Evolutionary conservation across 163 green algal genomes (phyloP).

Genomic region (Coccomyxa subellipsoidea): DNA sequence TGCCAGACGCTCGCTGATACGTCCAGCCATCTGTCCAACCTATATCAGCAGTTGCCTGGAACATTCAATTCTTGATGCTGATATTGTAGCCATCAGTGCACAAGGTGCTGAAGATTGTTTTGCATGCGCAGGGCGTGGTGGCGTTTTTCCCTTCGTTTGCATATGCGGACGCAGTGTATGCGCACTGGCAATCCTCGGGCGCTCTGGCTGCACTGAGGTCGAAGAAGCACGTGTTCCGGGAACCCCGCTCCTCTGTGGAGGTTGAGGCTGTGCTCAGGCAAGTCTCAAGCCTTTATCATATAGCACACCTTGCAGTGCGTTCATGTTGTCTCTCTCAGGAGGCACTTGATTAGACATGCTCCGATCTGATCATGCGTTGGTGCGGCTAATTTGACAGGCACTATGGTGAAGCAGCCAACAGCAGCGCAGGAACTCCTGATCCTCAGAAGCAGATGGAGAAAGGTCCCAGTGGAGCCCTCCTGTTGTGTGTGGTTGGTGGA

Average conservation of each 20-base stretch:
- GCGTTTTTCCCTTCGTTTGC: conserved; percentile 90
- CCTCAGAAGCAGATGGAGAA: neutral
- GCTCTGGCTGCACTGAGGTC: conserved; percentile 33
- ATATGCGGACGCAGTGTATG: conserved; percentile 64
- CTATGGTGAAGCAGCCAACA: neutral
- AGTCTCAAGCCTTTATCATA: neutral
- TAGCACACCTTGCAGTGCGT: too few species aligned
- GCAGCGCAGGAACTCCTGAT: neutral
- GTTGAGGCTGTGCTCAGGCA: conserved; percentile 73
- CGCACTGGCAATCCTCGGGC: conserved; percentile 42
- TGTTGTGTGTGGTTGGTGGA: conserved; percentile 89
- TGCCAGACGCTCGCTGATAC: too few species aligned
- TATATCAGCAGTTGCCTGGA: too few species aligned
- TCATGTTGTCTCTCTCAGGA: too few species aligned
- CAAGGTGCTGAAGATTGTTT: neutral
- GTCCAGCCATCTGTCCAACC: too few species aligned
- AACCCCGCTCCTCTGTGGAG: conserved; percentile 61
- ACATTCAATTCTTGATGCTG: too few species aligned
- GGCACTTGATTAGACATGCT: too few species aligned
- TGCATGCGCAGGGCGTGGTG: conserved; percentile 67
- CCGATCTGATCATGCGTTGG: too few species aligned
- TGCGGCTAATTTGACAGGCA: neutral
- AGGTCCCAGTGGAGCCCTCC: conserved; percentile 51
- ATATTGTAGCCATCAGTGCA: too few species aligned
- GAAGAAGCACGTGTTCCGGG: conserved; percentile 58